Evolutionary conservation across 106 monocot species (phyloP).

Genomic region (Apostasia shenzhenica): DNA sequence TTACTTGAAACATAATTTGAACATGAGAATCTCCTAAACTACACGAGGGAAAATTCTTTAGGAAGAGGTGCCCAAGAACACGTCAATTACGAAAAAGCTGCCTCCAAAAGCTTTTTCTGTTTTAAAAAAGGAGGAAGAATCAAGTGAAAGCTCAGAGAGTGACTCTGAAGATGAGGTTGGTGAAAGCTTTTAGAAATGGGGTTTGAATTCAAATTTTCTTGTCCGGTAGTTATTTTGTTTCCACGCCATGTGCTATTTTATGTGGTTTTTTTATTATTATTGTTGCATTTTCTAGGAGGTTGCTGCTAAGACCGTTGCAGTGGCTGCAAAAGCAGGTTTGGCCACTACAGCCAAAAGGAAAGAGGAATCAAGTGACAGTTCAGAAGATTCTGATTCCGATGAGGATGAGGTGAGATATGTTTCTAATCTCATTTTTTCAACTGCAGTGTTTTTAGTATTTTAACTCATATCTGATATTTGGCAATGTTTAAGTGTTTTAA

Average conservation of each 20-base stretch:
- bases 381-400: conserved; percentile 2
- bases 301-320: background rate
- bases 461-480: no score
- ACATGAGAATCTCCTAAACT: no score
- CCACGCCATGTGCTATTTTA: no score
- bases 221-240: background rate
- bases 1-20: no score
- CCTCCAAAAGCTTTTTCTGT: background rate
- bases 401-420: background rate
- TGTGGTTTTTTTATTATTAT: no score
- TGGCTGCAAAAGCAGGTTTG: background rate
- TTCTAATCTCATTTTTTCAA: no score
- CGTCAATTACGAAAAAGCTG: conserved; percentile 3
- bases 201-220: background rate
- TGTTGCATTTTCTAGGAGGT: background rate
- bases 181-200: background rate
- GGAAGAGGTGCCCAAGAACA: no score
- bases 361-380: conserved; percentile 13
- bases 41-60: no score
- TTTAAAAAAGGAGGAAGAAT: conserved; percentile 12
- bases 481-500: no score
- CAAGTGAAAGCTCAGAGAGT: conserved; percentile 30
- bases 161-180: conserved; percentile 27
- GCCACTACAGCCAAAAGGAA: conserved; percentile 13
- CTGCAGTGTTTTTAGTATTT: no score